Base-by-base conservation (phyloP, 805 yeast species). In the Priceomyces castillae region DNA sequence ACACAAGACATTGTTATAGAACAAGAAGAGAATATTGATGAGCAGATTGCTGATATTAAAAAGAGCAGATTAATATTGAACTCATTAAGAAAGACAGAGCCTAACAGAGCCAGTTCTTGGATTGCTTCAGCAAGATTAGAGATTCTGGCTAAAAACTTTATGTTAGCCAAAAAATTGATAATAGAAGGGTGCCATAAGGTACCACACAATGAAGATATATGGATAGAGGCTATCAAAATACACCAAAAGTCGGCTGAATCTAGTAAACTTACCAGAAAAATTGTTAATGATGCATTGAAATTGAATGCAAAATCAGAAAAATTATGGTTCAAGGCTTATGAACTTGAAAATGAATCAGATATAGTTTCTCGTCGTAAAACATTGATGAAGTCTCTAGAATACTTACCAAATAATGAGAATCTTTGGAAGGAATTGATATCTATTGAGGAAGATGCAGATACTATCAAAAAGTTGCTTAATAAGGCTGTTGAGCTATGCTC, bases 91-190 rank as follows among this genome's bases (percentile, higher is more conserved):
- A 78, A 77, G 49, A 67, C 88, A 0, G 84, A 87, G 52, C 96
- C 97, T 0, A 62, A 66, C 34, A 83, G 81, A 45, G 77, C 95
- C 0, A 77, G 78, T 38, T 86, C 85, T 3, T 92, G 96, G 96
- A 85, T 92, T 17, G 88, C 95, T 0, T 78, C 89, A 38, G 95
- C 96, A 0, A 65, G 88, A 37, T 58, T 89, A 7, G 98, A 92
- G 56, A 84, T 79, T 50, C 76, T 74, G 36, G 84, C 82, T 1
- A 73, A 73, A 35, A 81, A 80, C 40, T 68, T 70, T 42, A 64
- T 64, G 4, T 62, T 62, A 11, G 97, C 98, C 0, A 75, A 76
- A 41, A 64, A 63, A 17, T 47, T 86, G 12, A 82, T 90, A 5
- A 71, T 70, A n/a, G 80, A 86, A 56, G 99, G 96, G 1, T 86